These are phyloP conservation scores for Podila clonocystis DNA, from an alignment of 192 early-diverging fungal genomes.

Conservation along the genomic window DNA sequence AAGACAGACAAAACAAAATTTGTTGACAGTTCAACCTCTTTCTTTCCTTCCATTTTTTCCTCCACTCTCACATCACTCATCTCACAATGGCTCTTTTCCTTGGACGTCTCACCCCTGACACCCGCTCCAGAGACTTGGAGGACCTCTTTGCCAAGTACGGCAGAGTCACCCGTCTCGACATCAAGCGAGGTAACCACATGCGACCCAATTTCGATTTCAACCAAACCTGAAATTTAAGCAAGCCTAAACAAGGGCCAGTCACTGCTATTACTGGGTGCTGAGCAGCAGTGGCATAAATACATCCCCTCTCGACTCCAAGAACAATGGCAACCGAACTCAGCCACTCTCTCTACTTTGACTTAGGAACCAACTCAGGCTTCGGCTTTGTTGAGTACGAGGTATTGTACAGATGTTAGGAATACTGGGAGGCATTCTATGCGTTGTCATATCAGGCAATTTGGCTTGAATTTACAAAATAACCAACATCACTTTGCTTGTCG, in stretches of 20 bases:
- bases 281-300: too few species aligned
- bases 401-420: not conserved
- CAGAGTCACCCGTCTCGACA: constrained; percentile 62
- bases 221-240: not conserved
- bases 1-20: too few species aligned
- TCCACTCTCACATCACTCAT: constrained; percentile 2
- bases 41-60: not conserved
- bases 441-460: not conserved
- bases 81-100: constrained; percentile 56
- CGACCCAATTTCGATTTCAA: not conserved
- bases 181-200: constrained; percentile 56
- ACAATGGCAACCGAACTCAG: not conserved
- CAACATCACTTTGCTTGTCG: not conserved
- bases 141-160: constrained; percentile 67
- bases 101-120: constrained; percentile 58
- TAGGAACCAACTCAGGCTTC: constrained; percentile 54
- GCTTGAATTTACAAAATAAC: not conserved
- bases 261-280: too few species aligned
- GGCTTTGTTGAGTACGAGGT: constrained; percentile 64
- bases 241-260: too few species aligned
- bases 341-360: not conserved
- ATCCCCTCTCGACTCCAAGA: too few species aligned
- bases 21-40: not conserved
- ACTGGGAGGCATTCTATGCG: constrained; percentile 8
- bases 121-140: constrained; percentile 62